Base-by-base conservation (phyloP, 257 asterid genomes). In the Solanum tacnaense region DNA sequence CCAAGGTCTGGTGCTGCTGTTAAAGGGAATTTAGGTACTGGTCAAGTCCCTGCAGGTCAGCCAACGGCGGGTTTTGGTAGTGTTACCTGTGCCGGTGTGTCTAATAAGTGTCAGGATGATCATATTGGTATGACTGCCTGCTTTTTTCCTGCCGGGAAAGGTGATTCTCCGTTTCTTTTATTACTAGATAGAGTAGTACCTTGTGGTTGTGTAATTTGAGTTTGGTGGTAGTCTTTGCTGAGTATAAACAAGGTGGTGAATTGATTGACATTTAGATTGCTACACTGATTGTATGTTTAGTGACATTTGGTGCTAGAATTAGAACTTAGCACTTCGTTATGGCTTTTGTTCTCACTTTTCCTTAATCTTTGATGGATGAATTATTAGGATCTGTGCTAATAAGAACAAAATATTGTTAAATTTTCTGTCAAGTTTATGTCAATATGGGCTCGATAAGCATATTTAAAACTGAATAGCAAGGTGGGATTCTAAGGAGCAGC, bases 91-190 rank as follows among this genome's bases (percentile, higher is more conserved):
- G 92, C 88, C 9, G 11, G n/a, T 85, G 91, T 86, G 49, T 44
- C 73, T 60, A 73, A 84, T 49, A 89, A 92, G 90, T 95, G 98
- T 88, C 89, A 34, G 65, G 73, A 92, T 74, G 90, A 87, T 89
- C 90, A 84, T 86, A 87, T 76, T 88, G 88, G 73, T 52, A 56
- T 95, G 84, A 92, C 92, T 44, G 94, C 95, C n/a, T 94, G 98
- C 86, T 86, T 92, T 18, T 92, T 94, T 29, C 92, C 92, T 65
- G 21, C 70, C 7, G 27, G 13, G 31, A 49, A 82, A 82, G 86
- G 86, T 82, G 15, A 49, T 49, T 82, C 41, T 29, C 29, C 21
- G 15, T 81, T 81, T 81, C 85, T 46, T 1, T 1, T 46, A 36
- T 56, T 83, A 87, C 84, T 49, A 91, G 89, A 87, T 83, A 87